Conservation (phyloP, 192 early-diverging fungal genomes). For the Podila verticillata region DNA sequence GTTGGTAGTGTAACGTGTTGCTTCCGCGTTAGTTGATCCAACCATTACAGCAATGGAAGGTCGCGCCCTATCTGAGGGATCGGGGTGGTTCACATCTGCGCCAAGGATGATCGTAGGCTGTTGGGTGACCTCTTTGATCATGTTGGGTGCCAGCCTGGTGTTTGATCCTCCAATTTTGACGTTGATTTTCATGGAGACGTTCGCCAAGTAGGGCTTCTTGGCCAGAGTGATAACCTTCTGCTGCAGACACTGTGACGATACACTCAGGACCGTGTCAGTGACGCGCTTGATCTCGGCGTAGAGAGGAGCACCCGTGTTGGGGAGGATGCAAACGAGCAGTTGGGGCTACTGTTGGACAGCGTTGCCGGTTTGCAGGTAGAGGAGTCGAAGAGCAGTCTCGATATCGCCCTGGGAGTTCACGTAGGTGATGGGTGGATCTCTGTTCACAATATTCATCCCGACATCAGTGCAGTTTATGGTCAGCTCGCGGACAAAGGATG, state of each 20-base stretch:
- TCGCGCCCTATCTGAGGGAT: conserved; percentile 51
- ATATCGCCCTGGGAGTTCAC: conserved; percentile 77
- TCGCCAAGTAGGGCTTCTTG: conserved; percentile 89
- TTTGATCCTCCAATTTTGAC: conserved; percentile 93
- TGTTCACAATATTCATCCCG: conserved; percentile 66
- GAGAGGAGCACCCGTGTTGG: conserved; percentile 79
- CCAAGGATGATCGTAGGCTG: conserved; percentile 87
- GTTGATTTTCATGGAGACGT: conserved; percentile 94
- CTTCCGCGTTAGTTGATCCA: conserved; percentile 65
- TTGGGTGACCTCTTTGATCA: conserved; percentile 70
- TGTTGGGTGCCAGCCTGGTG: conserved; percentile 60
- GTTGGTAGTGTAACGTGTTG: conserved; percentile 62
- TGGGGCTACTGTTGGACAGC: conserved; percentile 76
- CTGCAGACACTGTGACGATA: conserved; percentile 93
- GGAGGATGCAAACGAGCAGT: conserved; percentile 85
- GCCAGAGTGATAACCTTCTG: conserved; percentile 76
- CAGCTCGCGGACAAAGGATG: conserved; percentile 79
- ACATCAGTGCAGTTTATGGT: conserved; percentile 74
- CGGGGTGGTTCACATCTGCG: conserved; percentile 91
- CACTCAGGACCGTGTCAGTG: conserved; percentile 87
- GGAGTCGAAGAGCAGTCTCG: conserved; percentile 69
- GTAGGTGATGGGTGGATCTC: conserved; percentile 57
- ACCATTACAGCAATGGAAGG: conserved; percentile 23
- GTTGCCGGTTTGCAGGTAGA: conserved; percentile 75
- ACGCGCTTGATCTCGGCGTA: conserved; percentile 92